Evolutionary conservation across 2,329 filamentous ascomycete genomes (phyloP).

Genomic region (Akanthomyces uredinophilus): DNA sequence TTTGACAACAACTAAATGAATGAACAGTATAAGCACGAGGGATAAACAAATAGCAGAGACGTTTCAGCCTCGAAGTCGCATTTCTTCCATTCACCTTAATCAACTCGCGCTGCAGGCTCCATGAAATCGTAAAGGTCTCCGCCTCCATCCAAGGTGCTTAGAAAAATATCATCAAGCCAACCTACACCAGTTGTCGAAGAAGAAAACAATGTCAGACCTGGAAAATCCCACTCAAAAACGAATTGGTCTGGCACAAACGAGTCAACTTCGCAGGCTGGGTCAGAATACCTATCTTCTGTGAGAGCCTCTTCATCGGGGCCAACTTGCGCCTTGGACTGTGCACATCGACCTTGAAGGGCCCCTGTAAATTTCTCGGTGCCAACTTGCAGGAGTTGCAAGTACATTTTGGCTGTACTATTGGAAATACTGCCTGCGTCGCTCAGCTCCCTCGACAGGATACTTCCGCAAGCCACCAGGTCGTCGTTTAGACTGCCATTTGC

Average conservation of each 20-base stretch:
- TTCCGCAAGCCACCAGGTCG: constrained; percentile 19
- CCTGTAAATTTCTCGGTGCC: constrained; percentile 22
- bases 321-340: not conserved
- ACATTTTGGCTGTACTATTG: constrained; percentile 31
- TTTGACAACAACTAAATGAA: not conserved
- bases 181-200: constrained; percentile 22
- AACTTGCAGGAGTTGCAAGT: constrained; percentile 22
- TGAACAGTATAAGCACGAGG: not conserved
- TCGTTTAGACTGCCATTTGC: constrained; percentile 13
- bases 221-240: constrained; percentile 54
- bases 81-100: not conserved
- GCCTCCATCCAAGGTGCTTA: constrained; percentile 20
- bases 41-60: not conserved
- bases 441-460: constrained; percentile 23
- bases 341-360: not conserved
- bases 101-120: not conserved
- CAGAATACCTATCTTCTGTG: not conserved
- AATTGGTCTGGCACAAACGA: constrained; percentile 51
- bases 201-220: constrained; percentile 42
- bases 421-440: constrained; percentile 21
- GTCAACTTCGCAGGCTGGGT: constrained; percentile 39
- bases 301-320: not conserved
- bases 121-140: constrained; percentile 20
- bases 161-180: constrained; percentile 24
- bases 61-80: not conserved